Conservation (phyloP, 306 rosid species). For the Quercus cerris region DNA sequence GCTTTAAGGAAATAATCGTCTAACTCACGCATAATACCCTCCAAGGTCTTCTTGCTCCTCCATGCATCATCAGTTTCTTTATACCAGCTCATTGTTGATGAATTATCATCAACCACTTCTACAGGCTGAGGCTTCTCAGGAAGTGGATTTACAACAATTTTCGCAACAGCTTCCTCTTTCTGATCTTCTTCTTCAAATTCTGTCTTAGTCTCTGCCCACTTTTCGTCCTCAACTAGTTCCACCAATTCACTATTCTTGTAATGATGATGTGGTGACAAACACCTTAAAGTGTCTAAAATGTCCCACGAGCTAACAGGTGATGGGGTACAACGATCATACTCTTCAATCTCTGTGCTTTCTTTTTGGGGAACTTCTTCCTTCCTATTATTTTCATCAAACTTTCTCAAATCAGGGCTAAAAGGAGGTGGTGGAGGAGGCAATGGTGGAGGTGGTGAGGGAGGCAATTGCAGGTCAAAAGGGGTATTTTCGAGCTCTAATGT, state of each 20-base stretch:
- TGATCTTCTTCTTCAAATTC: conserved; percentile 69
- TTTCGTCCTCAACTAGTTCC: conserved; percentile 53
- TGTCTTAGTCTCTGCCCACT: conserved; percentile 74
- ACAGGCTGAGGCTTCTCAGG: conserved; percentile 37
- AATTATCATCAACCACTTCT: conserved; percentile 32
- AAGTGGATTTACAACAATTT: conserved; percentile 29
- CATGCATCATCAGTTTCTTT: conserved; percentile 36
- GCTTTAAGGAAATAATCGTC: conserved; percentile 88
- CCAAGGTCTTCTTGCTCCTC: conserved; percentile 65
- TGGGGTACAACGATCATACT: conserved; percentile 18
- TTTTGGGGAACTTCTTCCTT: conserved; percentile 26
- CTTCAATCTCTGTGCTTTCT: conserved; percentile 37
- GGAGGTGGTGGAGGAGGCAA: conserved; percentile 68
- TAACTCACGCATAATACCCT: conserved; percentile 57
- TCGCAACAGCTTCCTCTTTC: conserved; percentile 48
- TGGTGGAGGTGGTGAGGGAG: conserved; percentile 52
- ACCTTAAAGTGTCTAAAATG: conserved; percentile 11
- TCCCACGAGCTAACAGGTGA: conserved; percentile 35
- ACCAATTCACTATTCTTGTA: conserved; percentile 27
- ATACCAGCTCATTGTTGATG: conserved; percentile 34
- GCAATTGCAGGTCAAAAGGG: conserved; percentile 34
- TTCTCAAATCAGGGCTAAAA: conserved; percentile 49
- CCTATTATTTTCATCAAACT: conserved; percentile 10
- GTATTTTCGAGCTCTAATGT: conserved; percentile 60
- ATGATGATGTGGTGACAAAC: conserved; percentile 19